These are phyloP conservation scores for Penicillium frequentans DNA, from an alignment of 2,329 filamentous ascomycete genomes.

Conservation along the genomic window DNA sequence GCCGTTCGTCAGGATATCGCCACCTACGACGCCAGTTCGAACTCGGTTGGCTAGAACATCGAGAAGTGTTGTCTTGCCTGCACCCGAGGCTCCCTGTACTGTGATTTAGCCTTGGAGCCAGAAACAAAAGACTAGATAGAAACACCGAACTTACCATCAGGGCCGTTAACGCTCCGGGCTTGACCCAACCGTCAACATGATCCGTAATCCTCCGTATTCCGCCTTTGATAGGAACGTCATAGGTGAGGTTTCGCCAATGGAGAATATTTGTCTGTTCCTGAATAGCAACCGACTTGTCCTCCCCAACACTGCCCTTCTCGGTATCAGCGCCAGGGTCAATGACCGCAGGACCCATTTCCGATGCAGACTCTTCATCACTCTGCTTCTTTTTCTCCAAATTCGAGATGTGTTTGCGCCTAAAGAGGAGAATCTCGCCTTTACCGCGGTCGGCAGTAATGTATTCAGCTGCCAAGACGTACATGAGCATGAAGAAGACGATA, in stretches of 20 bases:
- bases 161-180: slow-evolving; percentile 75
- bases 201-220: slow-evolving; percentile 72
- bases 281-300: background rate
- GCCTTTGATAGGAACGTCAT: slow-evolving; percentile 73
- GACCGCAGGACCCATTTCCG: background rate
- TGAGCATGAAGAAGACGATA: background rate
- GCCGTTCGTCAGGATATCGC: slow-evolving; percentile 77
- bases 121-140: background rate
- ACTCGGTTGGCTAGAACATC: slow-evolving; percentile 77
- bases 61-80: slow-evolving; percentile 84
- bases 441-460: background rate
- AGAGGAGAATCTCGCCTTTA: background rate
- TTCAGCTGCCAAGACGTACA: background rate
- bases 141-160: slow-evolving; percentile 58
- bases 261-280: slow-evolving; percentile 57
- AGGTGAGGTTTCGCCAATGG: slow-evolving; percentile 78
- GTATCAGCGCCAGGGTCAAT: background rate
- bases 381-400: background rate
- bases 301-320: background rate
- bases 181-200: slow-evolving; percentile 84
- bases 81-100: slow-evolving; percentile 67
- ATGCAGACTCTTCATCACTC: background rate
- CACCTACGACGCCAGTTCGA: slow-evolving; percentile 76
- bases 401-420: background rate
- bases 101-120: background rate